Evolutionary conservation across 257 asterid species (phyloP), one percentile per base, ranked within the genome.

Genomic region (Solanum chiquidenum): DNA sequence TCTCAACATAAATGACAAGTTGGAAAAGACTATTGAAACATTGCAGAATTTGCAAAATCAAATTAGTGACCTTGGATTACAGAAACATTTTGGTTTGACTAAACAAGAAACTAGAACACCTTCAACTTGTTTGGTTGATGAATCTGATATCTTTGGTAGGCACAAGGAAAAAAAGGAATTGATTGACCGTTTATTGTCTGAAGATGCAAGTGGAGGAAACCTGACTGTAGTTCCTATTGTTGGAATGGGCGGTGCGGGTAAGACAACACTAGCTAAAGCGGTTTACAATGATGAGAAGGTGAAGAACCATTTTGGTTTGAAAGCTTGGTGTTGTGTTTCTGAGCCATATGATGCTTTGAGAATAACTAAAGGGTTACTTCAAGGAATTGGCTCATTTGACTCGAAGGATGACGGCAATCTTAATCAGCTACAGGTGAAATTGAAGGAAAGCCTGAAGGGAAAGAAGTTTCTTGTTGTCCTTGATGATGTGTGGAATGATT

Each of bases 401-500:
- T 83, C 88, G 6, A 82, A 13, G 60, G 62, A 3, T 14, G 76
- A 83, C 40, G 84, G 66, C 90, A 93, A 89, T 88, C 88, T 92
- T 16, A 86, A 94, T 84, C 33, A 66, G 89, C 93, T 92, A 62
- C 95, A 93, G 29, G 92, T 90, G 85, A 89, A 92, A 34, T 86
- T 94, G 35, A 87, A 88, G 84, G 92, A 88, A 42, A 89, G 88
- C 76, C 73, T 93, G 18, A 88, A 91, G 2, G 90, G 92, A 84
- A 91, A 88, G 86, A 93, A 89, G 88, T 93, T 92, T 86, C 91
- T 94, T 27, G 87, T 94, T 68, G 93, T 94, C 37, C 46, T 94
- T 16, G 97, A 94, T 75, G 97, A 72, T 88, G 88, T 94, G 66
- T 93, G 98, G 98, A 92, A 90, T 40, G 90, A 90, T 27, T 20